Base-by-base conservation (phyloP, 768 basidiomycete genomes). In the Phaffia tasmanica region DNA sequence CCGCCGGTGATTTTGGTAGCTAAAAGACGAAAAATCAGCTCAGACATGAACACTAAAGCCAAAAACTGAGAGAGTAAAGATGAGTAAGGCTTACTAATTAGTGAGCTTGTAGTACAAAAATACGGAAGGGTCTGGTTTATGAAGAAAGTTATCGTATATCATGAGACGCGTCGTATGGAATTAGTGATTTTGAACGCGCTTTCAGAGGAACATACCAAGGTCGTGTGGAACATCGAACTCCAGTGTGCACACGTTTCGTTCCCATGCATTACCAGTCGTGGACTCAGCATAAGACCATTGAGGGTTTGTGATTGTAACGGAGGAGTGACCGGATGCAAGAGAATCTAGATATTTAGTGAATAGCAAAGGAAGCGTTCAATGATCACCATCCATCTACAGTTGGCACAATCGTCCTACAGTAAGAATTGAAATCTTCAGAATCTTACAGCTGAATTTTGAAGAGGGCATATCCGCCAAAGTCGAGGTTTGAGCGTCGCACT, bases 1-100 rank as follows among this genome's bases (percentile, higher is more conserved):
- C 74, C 95, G 84, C 46, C 95, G 86, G 75, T 99, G 95, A 76
- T 99, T 99, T 81, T 99, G 94, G 79, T 84, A 98, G 79, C 93
- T 90, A 75, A 89, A 82, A 49, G 29, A 46, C n/a, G 18, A 14
- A 51, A 19, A 19, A 19, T 30, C 5, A 23, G 21, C 53, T 50
- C 48, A 49, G 53, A 11, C n/a, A 54, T 42, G 54, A 18, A 23
- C 21, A 54, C 11, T 9, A 16, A 27, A 21, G 27, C 11, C 11
- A 23, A 9, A 16, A 19, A 15, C 2, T 23, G 15, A 47, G n/a
- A 30, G 27, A 14, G 49, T 46, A 21, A 53, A 19, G n/a, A 21
- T 29, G 50, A 11, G 29, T 18, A 30, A 18, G 49, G 68, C 75
- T 67, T 29, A 77, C 76, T 75, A 77, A 61, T 75, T 75, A 30